A percentile compares a stretch with the other conserved stretches of the same genome.
These are phyloP conservation scores for Mortierella antarctica DNA, from an alignment of 192 early-diverging fungal species.

Conservation along the genomic window DNA sequence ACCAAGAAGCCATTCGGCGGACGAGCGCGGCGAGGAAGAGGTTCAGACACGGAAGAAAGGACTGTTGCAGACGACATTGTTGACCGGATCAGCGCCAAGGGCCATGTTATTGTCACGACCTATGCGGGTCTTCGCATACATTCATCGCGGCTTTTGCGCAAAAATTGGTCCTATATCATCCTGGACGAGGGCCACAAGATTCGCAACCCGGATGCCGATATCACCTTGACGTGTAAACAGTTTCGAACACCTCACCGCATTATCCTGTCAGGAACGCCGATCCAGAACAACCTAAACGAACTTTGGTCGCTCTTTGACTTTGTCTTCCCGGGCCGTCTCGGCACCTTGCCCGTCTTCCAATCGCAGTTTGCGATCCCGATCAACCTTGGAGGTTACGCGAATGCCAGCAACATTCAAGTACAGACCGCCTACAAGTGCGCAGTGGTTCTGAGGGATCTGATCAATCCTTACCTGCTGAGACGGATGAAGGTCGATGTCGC, in stretches of 20 bases:
- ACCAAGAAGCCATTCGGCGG: conserved; percentile 41
- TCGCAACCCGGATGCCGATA: conserved; percentile 92
- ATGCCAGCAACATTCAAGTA: conserved; percentile 89
- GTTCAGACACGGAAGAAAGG: conserved; percentile 27
- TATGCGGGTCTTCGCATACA: conserved; percentile 87
- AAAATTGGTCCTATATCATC: conserved; percentile 87
- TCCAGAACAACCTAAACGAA: conserved; percentile 85
- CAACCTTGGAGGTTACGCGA: conserved; percentile 90
- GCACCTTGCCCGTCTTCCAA: conserved; percentile 86
- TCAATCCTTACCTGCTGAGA: conserved; percentile 92
- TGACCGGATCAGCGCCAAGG: conserved; percentile 53
- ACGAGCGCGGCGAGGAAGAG: conserved; percentile 18
- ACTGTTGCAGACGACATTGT: conserved; percentile 58
- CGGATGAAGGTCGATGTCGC: conserved; percentile 95
- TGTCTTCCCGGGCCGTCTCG: conserved; percentile 80
- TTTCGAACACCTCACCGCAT: conserved; percentile 78
- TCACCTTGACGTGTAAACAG: conserved; percentile 79
- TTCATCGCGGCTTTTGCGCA: conserved; percentile 69
- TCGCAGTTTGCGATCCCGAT: conserved; percentile 95
- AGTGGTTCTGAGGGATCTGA: conserved; percentile 87
- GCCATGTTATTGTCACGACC: conserved; percentile 84
- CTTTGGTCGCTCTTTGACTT: conserved; percentile 88
- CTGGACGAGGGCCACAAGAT: conserved; percentile 98
- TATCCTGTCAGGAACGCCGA: conserved; percentile 83
- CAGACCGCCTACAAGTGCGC: conserved; percentile 96